Conservation (phyloP, 1,284 basidiomycete species). For the Ustilago hordei region DNA sequence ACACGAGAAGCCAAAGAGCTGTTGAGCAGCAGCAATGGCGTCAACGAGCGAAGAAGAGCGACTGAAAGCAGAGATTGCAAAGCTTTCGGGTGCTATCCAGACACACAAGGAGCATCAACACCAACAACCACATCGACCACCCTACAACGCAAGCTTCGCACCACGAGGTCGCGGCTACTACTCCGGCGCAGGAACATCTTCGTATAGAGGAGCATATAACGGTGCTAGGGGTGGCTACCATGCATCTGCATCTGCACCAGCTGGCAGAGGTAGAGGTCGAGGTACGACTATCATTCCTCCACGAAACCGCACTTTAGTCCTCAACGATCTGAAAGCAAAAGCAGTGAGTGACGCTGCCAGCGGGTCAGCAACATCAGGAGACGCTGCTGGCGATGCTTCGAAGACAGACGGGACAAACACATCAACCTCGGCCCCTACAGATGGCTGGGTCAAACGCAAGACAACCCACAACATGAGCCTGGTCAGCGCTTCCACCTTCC, state of each 20-base stretch:
- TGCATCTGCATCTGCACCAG: not conserved
- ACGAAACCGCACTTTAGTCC: constrained; percentile 49
- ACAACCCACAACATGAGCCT: constrained; percentile 62
- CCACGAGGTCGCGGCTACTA: constrained; percentile 25
- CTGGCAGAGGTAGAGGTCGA: constrained; percentile 31
- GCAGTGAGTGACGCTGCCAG: not conserved
- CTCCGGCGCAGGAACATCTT: constrained; percentile 2
- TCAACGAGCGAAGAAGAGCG: constrained; percentile 52
- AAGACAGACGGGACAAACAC: not conserved
- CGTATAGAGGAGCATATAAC: constrained; percentile 22
- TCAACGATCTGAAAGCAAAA: constrained; percentile 35
- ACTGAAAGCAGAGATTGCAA: constrained; percentile 63
- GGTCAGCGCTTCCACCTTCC: constrained; percentile 55
- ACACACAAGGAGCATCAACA: constrained; percentile 39
- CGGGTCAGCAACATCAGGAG: not conserved
- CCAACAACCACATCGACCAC: constrained; percentile 11
- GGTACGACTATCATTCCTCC: constrained; percentile 25
- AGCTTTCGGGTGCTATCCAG: constrained; percentile 63
- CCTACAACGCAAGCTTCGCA: constrained; percentile 15
- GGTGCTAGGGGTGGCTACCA: constrained; percentile 21
- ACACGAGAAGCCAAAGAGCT: not conserved
- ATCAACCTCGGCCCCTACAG: constrained; percentile 6
- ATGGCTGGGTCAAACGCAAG: constrained; percentile 64
- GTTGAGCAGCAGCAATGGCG: constrained; percentile 10
- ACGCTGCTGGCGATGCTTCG: not conserved